Base-by-base conservation (phyloP, 2,329 filamentous ascomycete species). In the Plenodomus tracheiphilus region DNA sequence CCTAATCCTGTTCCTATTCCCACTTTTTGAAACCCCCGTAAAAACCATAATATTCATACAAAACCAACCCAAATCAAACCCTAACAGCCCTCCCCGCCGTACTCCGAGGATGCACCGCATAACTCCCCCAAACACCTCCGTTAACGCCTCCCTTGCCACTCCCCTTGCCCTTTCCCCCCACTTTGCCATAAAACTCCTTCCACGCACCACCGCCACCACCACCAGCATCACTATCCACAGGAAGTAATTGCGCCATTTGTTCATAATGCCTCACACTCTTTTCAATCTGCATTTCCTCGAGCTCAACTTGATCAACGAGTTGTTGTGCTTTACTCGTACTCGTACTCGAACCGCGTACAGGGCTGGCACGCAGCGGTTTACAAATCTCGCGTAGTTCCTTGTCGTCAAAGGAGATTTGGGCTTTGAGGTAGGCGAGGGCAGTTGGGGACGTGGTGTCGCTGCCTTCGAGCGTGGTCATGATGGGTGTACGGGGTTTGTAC, bases 381-480 rank as follows among this genome's bases (percentile, higher is more conserved):
- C 95, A 72, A 35, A 96, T 85, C 0, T 87, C 81, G 11, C 80
- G 80, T 2, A 97, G 76, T 66, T 97, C 92, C 21, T 82, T 75
- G 36, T 95, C 89, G 45, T 85, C 79, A 28, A 79, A 82, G 5
- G 85, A 84, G 59, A 97, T 94, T 71, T 99, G 94, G 0, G 94
- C 93, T 62, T 83, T 86, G 42, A 97, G 81, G 66, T 94, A 94
- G 8, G 79, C 74, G 3, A 85, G 64, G 25, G 47, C 75, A 1
- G 34, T 71, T 60, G 19, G 74, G 3, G 46, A 61, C 7, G 80
- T 79, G 38, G 56, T 46, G 34, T 64, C 45, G 13, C 45, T 30
- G 41, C 54, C 58, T 8, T 82, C 78, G 1, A 96, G 78, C 1
- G 80, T 71, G 46, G 88, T 81, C 91, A 97, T 96, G 46, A 97